Base-by-base conservation (phyloP, 805 yeast genomes). In the Metschnikowia drakensbergensis region DNA sequence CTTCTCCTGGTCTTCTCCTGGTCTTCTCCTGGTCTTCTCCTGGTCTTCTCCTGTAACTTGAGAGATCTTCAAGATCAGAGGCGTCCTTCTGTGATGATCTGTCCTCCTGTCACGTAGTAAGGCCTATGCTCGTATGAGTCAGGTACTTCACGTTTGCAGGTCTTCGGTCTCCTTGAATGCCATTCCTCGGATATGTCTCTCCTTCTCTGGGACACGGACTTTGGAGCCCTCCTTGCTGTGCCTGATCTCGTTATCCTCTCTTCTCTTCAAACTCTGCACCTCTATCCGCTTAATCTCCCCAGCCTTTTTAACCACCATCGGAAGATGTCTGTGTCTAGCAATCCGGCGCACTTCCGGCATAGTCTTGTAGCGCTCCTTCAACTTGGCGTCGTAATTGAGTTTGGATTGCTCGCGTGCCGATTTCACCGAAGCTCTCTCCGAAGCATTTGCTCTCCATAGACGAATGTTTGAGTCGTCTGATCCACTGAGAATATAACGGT, bases 261-360 rank as follows among this genome's bases (percentile, higher is more conserved):
- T 83, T 59, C 86, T 80, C 74, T 87, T 88, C 55, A 88, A 67
- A 36, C 94, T 78, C 43, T 77, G 80, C 36, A 82, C 58, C 66
- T 94, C 97, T 49, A 78, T 75, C 17, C 82, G 69, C 73, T 94
- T 92, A 65, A 88, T 88, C 52, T 91, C 96, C 37, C 79, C 79
- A 35, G 97, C 97, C 67, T 85, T 88, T 79, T 91, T 92, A 57
- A 94, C 80, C 42, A 85, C 87, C 50, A 72, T 72, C 23, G 99
- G 99, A 46, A 92, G 76, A 64, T 94, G 97, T 66, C 99, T 82
- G 70, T 94, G 98, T 67, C 91, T 82, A 28, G 89, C 72, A 53
- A 94, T 94, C 59, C 97, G 79, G 62, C 81, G 82, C 61, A 94
- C 86, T 68, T 94, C 99, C 1, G 99, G 99, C 98, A 94, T 91